phyloP scores from a whole-genome alignment of 345 rosid genomes.

The Iberis pinnata region DNA sequence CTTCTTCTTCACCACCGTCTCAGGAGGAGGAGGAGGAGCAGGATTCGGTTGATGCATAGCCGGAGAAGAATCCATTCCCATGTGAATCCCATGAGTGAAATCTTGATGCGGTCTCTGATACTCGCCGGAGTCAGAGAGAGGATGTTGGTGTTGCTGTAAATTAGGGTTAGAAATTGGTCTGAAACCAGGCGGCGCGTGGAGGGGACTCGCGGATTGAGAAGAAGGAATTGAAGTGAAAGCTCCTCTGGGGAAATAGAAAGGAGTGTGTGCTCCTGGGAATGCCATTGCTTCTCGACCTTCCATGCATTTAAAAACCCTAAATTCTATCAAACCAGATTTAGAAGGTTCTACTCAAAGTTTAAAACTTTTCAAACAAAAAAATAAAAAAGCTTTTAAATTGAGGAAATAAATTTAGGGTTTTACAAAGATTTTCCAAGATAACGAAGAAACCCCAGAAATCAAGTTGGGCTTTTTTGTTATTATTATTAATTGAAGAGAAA shows the following conservation, averaged over 20 bases:
- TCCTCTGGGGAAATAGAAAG: conserved; percentile 77
- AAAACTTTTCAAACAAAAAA: too few species aligned
- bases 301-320: conserved; percentile 74
- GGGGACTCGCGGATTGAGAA: conserved; percentile 6
- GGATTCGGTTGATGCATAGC: conserved; percentile 17
- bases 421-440: too few species aligned
- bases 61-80: conserved; percentile 34
- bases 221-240: conserved; percentile 44
- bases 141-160: too few species aligned
- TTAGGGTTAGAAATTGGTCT: too few species aligned
- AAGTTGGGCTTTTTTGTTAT: too few species aligned
- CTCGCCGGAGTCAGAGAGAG: too few species aligned
- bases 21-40: conserved; percentile 11
- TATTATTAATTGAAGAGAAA: too few species aligned
- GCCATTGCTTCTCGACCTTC: conserved; percentile 94
- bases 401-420: too few species aligned
- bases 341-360: conserved; percentile 10
- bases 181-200: conserved; percentile 43
- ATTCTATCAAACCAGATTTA: conserved; percentile 9
- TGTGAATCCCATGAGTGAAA: too few species aligned
- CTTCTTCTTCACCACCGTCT: conserved; percentile 59
- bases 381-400: too few species aligned
- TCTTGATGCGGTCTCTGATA: too few species aligned
- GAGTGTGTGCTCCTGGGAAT: conserved; percentile 70
- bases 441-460: too few species aligned